phyloP scores from a whole-genome alignment of 441 rosid species.

The Aquilaria agallochum region DNA sequence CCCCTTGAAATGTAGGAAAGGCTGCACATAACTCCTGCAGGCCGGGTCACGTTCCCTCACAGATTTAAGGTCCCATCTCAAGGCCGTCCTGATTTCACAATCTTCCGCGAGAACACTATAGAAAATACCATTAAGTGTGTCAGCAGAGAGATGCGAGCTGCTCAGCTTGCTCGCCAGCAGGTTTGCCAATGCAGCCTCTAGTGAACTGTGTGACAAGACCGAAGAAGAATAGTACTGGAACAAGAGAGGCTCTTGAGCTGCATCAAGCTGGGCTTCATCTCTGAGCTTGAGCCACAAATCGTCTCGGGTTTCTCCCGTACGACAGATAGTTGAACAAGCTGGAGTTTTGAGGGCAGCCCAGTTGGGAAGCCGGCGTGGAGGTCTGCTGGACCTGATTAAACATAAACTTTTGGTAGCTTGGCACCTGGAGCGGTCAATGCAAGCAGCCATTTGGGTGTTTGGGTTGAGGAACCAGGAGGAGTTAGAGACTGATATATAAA shows the following conservation, averaged over 20 bases:
- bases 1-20: slow-evolving; percentile 21
- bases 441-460: slow-evolving; percentile 15
- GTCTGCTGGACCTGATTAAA: not conserved
- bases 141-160: slow-evolving; percentile 9
- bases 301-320: not conserved
- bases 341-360: too few species aligned
- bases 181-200: slow-evolving; percentile 17
- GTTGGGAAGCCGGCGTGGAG: slow-evolving; percentile 3
- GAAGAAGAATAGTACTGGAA: slow-evolving; percentile 14
- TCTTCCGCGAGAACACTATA: slow-evolving; percentile 11
- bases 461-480: not conserved
- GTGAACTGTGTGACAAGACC: slow-evolving; percentile 14
- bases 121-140: slow-evolving; percentile 8
- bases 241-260: slow-evolving; percentile 22
- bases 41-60: slow-evolving; percentile 22
- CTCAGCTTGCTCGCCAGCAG: slow-evolving; percentile 19
- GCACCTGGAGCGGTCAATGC: slow-evolving; percentile 6
- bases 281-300: slow-evolving; percentile 18
- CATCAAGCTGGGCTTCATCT: slow-evolving; percentile 16
- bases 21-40: slow-evolving; percentile 18
- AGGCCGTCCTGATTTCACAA: slow-evolving; percentile 8
- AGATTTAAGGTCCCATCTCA: slow-evolving; percentile 16
- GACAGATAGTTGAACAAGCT: too few species aligned
- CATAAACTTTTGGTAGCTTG: not conserved
- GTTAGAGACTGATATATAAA: too few species aligned